Base-by-base conservation (phyloP, 164 flowering plant species). In the Vitis labrusca region DNA sequence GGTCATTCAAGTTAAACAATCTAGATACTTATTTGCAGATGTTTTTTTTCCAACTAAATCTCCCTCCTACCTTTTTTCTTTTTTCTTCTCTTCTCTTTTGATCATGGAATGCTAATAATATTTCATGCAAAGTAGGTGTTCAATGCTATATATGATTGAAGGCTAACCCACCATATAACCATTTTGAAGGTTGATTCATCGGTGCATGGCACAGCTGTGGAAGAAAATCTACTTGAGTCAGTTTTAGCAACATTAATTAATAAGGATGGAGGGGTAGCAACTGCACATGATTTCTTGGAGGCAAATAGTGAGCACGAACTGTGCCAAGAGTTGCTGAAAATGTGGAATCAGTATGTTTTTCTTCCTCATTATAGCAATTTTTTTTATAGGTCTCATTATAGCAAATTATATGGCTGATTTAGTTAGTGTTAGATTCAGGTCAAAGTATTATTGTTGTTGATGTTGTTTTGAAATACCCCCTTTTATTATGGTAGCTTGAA, bases 321-420 rank as follows among this genome's bases (percentile, higher is more conserved):
- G 50, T 89, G 90, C 70, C 81, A 80, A 66, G 74, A 51, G 66
- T 73, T 94, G 80, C 77, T 88, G 59, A 77, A 74, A 54, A 81
- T 78, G 83, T 88, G 92, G 97, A 79, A 82, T 23, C 50, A 84
- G 98, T 90, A 70, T 78, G 85, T 37, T 52, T 19, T 30, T n/a
- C 32, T 63, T 13, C 50, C 23, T 49, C 12, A 17, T 63, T 37
- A 6, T 6, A 37, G 44, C 7, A 37, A 37, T 23, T 23, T 23
- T 23, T 23, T 23, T 23, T 23, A 23, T 23, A 23, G 27, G 27
- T 23, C 23, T 49, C 12, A 17, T 63, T 37, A 6, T 6, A 37
- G 44, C 7, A 37, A 37, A 23, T 37, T 37, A 37, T 57, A 32
- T 53, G 32, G 17, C 51, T 10, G 9, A 48, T 16, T 29, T 15